Evolutionary conservation across 1,284 basidiomycete genomes (phyloP), one percentile per base, ranked within the genome.

Genomic region (Cryptococcus sp.): DNA sequence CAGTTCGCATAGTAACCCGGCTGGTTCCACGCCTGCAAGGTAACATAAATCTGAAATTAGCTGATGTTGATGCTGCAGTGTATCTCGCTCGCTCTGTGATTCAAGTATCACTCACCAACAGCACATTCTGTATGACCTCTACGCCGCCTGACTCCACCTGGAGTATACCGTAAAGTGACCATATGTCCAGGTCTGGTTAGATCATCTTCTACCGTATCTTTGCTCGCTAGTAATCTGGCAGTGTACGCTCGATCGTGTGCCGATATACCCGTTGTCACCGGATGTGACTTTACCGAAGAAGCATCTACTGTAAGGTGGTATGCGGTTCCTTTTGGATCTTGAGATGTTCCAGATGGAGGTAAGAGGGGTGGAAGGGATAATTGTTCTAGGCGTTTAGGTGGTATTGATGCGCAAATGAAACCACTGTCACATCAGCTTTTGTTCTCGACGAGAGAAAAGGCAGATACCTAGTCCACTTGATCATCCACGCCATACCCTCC

Each of bases 401-500:
- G 87, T 1, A 98, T 79, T 7, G 91, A 83, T 54, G 94, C 83
- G 74, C 96, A 98, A 60, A 99, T 87, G 78, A 90, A 98, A 1
- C 96, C 94, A 67, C 93, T 97, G 56, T 16, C 7, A 28, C 9
- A 19, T 43, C 9, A 39, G 36, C 36, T 19, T 43, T 34, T 44
- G n/a, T n/a, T n/a, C n/a, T n/a, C n/a, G n/a, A n/a, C n/a, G 28
- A 28, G 28, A 28, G 28, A 5, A 28, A 41, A 64, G 44, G 13
- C 13, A 74, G 83, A 54, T 57, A 92, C 92, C 90, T 94, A 0
- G 90, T 91, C 76, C 94, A 86, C 70, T 87, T 86, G 73, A 99
- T 92, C 82, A 99, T 89, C 91, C 91, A 99, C 1, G 96, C 96
- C 94, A 99, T 97, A 66, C 94, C 90, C 75, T 96, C 88, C 0